Percentiles rank a stretch among this genome's conserved stretches.
These are phyloP conservation scores for Flaveria trinervia DNA, from an alignment of 129 eudicot species.

Conservation along the genomic window DNA sequence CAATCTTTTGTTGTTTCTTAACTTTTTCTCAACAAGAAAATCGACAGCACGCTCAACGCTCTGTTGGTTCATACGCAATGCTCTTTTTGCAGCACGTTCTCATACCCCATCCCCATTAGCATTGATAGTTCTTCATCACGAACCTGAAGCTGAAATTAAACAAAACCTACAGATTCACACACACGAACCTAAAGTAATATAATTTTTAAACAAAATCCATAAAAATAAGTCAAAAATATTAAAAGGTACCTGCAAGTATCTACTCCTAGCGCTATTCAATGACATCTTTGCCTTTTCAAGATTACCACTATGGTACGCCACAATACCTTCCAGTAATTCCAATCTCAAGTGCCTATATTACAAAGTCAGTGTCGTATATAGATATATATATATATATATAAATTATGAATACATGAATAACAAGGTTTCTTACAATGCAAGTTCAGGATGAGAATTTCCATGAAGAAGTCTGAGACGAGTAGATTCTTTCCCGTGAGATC, in stretches of 20 bases:
- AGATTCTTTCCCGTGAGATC: constrained; percentile 80
- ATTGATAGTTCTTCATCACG: constrained; percentile 77
- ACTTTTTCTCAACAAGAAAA: constrained; percentile 72
- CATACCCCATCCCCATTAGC: constrained; percentile 88
- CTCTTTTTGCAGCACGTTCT: constrained; percentile 71
- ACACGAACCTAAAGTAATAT: not conserved
- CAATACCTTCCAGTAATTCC: constrained; percentile 90
- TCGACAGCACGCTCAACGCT: constrained; percentile 68
- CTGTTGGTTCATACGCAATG: constrained; percentile 77
- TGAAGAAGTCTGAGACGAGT: constrained; percentile 77
- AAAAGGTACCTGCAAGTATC: constrained; percentile 54
- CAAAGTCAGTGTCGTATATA: constrained; percentile 19
- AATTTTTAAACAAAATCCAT: not conserved
- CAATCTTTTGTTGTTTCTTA: constrained; percentile 46
- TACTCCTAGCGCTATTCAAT: constrained; percentile 59
- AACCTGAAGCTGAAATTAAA: constrained; percentile 70
- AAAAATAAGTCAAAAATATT: not conserved
- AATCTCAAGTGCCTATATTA: constrained; percentile 68
- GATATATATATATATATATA: not conserved
- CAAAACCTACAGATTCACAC: constrained; percentile 10
- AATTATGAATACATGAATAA: not conserved
- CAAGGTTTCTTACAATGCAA: constrained; percentile 69
- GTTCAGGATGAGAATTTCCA: constrained; percentile 72
- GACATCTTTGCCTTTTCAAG: constrained; percentile 63
- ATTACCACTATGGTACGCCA: constrained; percentile 76